Evolutionary conservation across 345 rosid genomes (phyloP).

Genomic region (Brassica incana): DNA sequence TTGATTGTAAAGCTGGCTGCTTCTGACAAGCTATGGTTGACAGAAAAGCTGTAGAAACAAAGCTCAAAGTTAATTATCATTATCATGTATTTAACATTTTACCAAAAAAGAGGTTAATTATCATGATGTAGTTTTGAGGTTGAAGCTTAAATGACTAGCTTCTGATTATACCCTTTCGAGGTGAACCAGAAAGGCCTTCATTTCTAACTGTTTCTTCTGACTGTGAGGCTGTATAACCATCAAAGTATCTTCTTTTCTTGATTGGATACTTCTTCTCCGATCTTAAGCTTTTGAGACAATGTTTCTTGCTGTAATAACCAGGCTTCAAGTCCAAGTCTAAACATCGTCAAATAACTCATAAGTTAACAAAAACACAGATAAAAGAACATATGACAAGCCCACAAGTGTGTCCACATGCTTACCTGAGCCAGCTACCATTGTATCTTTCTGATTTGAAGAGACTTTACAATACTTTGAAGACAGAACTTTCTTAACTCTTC

Average conservation of each 20-base stretch:
- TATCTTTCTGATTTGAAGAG: slow-evolving; percentile 58
- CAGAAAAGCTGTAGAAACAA: slow-evolving; percentile 35
- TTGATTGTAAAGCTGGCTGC: slow-evolving; percentile 49
- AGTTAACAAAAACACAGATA: not conserved
- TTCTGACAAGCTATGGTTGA: slow-evolving; percentile 50
- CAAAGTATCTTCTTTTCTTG: slow-evolving; percentile 77
- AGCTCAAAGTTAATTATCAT: slow-evolving; percentile 11
- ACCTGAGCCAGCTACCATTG: slow-evolving; percentile 51
- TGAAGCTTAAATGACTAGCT: slow-evolving; percentile 22
- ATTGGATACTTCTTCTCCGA: slow-evolving; percentile 80
- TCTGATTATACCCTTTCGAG: slow-evolving; percentile 46
- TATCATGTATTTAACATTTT: no score
- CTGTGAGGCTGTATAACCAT: slow-evolving; percentile 50
- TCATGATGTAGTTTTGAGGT: not conserved
- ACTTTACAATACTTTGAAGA: slow-evolving; percentile 82
- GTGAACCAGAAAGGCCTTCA: slow-evolving; percentile 46
- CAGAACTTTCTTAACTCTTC: slow-evolving; percentile 80
- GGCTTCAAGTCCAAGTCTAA: slow-evolving; percentile 64
- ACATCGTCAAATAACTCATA: not conserved
- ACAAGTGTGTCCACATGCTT: slow-evolving; percentile 18
- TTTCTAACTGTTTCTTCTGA: slow-evolving; percentile 50
- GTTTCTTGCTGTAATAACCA: slow-evolving; percentile 57
- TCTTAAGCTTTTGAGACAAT: slow-evolving; percentile 52
- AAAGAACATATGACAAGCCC: not conserved
- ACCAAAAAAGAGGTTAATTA: not conserved